A percentile compares a stretch with the other conserved stretches of the same genome.
Conservation (phyloP, 2,329 filamentous ascomycete species). For the Ceratocystis cacaofunesta region DNA sequence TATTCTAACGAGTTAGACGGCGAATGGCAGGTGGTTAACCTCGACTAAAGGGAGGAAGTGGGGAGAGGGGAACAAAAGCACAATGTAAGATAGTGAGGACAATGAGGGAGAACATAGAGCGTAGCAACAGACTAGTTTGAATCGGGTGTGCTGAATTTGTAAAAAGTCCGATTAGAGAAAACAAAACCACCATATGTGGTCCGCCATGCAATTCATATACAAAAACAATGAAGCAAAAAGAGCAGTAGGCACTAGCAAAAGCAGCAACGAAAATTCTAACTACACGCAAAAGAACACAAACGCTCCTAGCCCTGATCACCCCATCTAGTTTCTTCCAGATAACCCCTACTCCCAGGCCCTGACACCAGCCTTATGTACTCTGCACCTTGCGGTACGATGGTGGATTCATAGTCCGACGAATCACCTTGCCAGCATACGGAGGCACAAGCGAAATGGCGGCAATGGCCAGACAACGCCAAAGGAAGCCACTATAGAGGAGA, state of each 20-base stretch:
- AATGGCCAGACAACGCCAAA: constrained; percentile 77
- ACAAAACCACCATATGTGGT: not conserved
- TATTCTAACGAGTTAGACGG: constrained; percentile 5
- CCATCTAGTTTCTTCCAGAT: not conserved
- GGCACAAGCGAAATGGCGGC: constrained; percentile 68
- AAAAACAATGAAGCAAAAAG: not conserved
- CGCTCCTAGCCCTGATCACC: too few relatives aligned
- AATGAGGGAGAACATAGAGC: too few relatives aligned
- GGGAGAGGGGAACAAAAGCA: not conserved
- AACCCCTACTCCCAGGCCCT: not conserved
- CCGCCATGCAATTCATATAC: constrained; percentile 1
- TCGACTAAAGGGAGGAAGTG: constrained; percentile 2
- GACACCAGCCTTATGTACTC: constrained; percentile 35
- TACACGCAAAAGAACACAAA: not conserved
- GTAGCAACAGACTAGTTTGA: too few relatives aligned
- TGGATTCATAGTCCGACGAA: constrained; percentile 72
- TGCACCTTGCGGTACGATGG: constrained; percentile 91
- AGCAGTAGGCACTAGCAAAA: not conserved
- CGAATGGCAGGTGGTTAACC: constrained; percentile 16
- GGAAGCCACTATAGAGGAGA: constrained; percentile 47
- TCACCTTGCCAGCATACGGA: constrained; percentile 73
- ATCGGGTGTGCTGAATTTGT: not conserved
- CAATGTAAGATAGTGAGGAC: constrained; percentile 1
- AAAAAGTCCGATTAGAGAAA: not conserved
- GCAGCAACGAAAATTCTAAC: not conserved